Conservation (phyloP, 1,284 basidiomycete genomes). For the Volvariella surrecta region DNA sequence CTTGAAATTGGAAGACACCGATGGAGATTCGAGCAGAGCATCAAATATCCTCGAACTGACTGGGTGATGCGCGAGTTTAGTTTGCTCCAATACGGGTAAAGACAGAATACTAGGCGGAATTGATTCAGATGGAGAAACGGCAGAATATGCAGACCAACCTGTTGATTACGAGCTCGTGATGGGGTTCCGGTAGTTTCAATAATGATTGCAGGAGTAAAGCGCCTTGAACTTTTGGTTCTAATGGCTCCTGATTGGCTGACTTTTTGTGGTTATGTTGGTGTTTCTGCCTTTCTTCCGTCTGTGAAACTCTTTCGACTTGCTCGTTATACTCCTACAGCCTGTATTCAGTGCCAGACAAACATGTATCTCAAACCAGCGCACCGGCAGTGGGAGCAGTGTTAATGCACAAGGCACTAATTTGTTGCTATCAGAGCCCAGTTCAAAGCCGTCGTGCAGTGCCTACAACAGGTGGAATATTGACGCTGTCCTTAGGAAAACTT, state of each 20-base stretch:
- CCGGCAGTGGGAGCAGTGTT: conserved; percentile 49
- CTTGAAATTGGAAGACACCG: conserved; percentile 58
- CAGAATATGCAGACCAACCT: conserved; percentile 38
- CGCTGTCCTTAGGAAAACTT: not conserved
- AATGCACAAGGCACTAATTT: conserved; percentile 60
- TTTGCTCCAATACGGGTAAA: conserved; percentile 49
- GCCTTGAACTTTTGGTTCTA: conserved; percentile 75
- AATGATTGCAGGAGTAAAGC: conserved; percentile 80
- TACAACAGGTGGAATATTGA: not conserved
- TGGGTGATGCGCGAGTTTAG: conserved; percentile 62
- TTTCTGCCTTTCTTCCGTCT: conserved; percentile 13
- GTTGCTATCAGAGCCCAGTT: conserved; percentile 14
- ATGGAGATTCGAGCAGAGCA: conserved; percentile 60
- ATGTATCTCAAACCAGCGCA: conserved; percentile 20
- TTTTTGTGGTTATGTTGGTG: conserved; percentile 13
- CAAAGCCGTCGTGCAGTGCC: not conserved
- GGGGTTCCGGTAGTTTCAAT: conserved; percentile 55
- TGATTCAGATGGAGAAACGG: not conserved
- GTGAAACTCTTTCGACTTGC: conserved; percentile 6
- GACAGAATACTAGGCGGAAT: conserved; percentile 43
- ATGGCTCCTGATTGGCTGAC: conserved; percentile 11
- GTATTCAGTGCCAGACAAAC: conserved; percentile 7
- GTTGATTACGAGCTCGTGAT: conserved; percentile 58
- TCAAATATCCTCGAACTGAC: conserved; percentile 82
- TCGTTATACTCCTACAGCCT: conserved; percentile 25